phyloP scores from a whole-genome alignment of 1,284 basidiomycete species.

The Cystobasidiaceae sp. region DNA sequence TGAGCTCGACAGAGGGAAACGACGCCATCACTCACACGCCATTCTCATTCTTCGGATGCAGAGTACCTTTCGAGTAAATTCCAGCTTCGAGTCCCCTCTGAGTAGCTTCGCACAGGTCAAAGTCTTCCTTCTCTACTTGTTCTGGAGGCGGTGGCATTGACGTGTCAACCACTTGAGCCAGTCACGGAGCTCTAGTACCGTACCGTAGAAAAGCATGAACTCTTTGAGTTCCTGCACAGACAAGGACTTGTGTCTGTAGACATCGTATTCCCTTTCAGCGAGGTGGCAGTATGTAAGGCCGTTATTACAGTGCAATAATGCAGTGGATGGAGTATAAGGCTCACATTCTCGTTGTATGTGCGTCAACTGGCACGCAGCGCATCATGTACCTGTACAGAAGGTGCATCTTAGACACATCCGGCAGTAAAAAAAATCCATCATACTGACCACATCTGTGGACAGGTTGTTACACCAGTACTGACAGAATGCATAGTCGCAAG shows the following conservation, averaged over 20 bases:
- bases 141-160: constrained; percentile 30
- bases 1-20: constrained; percentile 37
- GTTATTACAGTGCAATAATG: too few species aligned
- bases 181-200: too few species aligned
- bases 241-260: constrained; percentile 39
- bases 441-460: constrained; percentile 40
- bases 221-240: constrained; percentile 37
- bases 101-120: constrained; percentile 37
- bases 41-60: constrained; percentile 40
- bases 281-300: too few species aligned
- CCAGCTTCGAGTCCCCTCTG: constrained; percentile 42
- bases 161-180: constrained; percentile 41
- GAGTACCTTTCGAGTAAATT: constrained; percentile 39
- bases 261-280: constrained; percentile 44
- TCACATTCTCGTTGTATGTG: constrained; percentile 1
- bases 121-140: constrained; percentile 43
- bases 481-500: not conserved
- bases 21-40: constrained; percentile 32
- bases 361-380: constrained; percentile 3
- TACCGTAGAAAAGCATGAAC: constrained; percentile 37
- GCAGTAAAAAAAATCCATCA: constrained; percentile 31
- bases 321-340: too few species aligned
- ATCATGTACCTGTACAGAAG: constrained; percentile 11
- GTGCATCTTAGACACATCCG: not conserved
- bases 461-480: constrained; percentile 33